A percentile compares a stretch with the other conserved stretches of the same genome.
Conservation (phyloP, 116 monocot genomes). For the Iris pallida region DNA sequence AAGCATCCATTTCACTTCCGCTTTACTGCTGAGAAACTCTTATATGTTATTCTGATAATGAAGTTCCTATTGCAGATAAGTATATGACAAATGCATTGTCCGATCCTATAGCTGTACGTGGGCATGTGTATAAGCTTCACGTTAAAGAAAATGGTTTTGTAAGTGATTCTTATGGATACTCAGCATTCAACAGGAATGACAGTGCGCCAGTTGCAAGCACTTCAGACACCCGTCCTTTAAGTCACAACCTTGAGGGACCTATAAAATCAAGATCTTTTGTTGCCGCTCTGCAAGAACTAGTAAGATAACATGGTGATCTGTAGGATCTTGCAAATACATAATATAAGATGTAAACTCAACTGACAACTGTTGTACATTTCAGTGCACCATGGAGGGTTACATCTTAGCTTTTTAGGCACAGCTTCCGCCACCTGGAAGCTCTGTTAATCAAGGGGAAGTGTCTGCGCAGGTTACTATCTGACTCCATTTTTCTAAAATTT, state of each 20-base stretch:
- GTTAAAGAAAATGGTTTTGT: slow-evolving; percentile 51
- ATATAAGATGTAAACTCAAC: neutral
- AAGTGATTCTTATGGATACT: slow-evolving; percentile 35
- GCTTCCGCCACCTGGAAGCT: slow-evolving; percentile 33
- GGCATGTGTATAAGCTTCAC: slow-evolving; percentile 30
- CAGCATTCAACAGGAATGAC: slow-evolving; percentile 27
- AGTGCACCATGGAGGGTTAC: slow-evolving; percentile 75
- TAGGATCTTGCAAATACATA: neutral
- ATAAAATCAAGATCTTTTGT: slow-evolving; percentile 22
- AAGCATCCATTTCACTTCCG: too few species aligned
- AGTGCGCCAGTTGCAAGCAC: slow-evolving; percentile 27
- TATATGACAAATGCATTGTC: slow-evolving; percentile 31
- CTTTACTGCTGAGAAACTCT: neutral
- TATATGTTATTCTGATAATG: neutral
- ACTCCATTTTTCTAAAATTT: too few species aligned
- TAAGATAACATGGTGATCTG: slow-evolving; percentile 23
- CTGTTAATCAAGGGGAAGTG: slow-evolving; percentile 34
- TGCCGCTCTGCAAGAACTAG: slow-evolving; percentile 71
- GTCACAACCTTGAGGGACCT: slow-evolving; percentile 23
- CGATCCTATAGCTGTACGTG: slow-evolving; percentile 29
- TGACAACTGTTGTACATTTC: slow-evolving; percentile 8
- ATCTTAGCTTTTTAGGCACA: slow-evolving; percentile 51
- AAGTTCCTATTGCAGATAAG: slow-evolving; percentile 49
- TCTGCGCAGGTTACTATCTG: slow-evolving; percentile 43
- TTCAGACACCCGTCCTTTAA: slow-evolving; percentile 18